Evolutionary conservation across 2,329 filamentous ascomycete genomes (phyloP).

Genomic region (Aspergillus alliaceus): DNA sequence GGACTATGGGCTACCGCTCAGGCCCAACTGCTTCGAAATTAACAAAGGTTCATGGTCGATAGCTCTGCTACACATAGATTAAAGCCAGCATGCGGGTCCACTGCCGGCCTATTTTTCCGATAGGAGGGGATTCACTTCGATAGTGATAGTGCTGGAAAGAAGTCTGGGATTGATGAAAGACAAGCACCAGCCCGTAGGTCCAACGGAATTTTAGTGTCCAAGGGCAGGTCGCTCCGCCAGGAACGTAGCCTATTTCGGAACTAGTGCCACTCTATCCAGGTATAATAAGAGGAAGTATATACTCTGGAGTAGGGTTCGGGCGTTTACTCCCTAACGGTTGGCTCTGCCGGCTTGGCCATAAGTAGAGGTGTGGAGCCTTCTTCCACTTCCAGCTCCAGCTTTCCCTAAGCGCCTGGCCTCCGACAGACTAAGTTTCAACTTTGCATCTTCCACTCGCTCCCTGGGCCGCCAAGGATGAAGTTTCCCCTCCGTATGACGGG

Average conservation of each 20-base stretch:
- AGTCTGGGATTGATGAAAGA: slow-evolving; percentile 33
- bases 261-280: slow-evolving; percentile 15
- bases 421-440: slow-evolving; percentile 31
- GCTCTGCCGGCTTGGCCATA: slow-evolving; percentile 8
- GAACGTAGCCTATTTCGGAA: slow-evolving; percentile 13
- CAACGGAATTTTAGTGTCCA: slow-evolving; percentile 3
- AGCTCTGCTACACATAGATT: slow-evolving; percentile 1
- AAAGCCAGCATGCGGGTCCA: slow-evolving; percentile 8
- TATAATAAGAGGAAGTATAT: slow-evolving; percentile 7
- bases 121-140: slow-evolving; percentile 27
- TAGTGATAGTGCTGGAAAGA: slow-evolving; percentile 12
- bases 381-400: no score
- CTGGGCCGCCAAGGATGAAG: slow-evolving; percentile 18
- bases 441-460: slow-evolving; percentile 12
- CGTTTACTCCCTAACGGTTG: not conserved
- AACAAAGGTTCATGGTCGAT: slow-evolving; percentile 13
- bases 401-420: no score
- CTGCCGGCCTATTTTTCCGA: slow-evolving; percentile 10
- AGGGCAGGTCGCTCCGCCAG: slow-evolving; percentile 10
- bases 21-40: slow-evolving; percentile 12
- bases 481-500: not conserved
- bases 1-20: slow-evolving; percentile 7
- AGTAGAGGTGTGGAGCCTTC: slow-evolving; percentile 15
- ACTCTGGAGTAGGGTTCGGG: not conserved
- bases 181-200: slow-evolving; percentile 12